A percentile compares a stretch with the other conserved stretches of the same genome.
Evolutionary conservation across 768 basidiomycete species (phyloP).

Genomic region (Trametes meyenii): DNA sequence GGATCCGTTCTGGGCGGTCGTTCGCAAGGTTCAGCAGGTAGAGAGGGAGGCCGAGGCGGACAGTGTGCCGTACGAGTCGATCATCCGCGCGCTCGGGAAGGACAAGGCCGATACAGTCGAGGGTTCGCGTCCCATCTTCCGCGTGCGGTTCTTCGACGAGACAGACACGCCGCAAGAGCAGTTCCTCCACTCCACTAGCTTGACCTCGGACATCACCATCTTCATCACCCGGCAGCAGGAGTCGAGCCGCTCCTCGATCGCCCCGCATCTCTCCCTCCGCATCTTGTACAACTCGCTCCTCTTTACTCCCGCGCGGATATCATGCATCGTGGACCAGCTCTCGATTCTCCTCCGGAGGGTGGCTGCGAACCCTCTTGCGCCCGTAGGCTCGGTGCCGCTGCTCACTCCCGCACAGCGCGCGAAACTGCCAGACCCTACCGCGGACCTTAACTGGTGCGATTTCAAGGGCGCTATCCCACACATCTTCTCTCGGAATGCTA

Average conservation of each 20-base stretch:
- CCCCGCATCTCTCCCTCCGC: conserved; percentile 76
- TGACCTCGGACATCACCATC: conserved; percentile 91
- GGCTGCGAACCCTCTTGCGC: conserved; percentile 63
- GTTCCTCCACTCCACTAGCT: conserved; percentile 77
- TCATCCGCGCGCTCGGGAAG: conserved; percentile 69
- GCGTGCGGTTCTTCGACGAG: conserved; percentile 96
- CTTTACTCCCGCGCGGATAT: conserved; percentile 79
- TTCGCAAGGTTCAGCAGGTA: conserved; percentile 81
- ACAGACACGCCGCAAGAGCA: conserved; percentile 73
- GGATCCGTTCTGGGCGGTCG: conserved; percentile 88
- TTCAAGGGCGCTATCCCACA: conserved; percentile 98
- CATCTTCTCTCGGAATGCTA: conserved; percentile 89
- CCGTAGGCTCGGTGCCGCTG: conserved; percentile 80
- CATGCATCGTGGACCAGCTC: conserved; percentile 83
- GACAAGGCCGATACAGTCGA: conserved; percentile 64
- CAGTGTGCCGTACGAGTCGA: conserved; percentile 75
- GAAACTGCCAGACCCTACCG: conserved; percentile 80
- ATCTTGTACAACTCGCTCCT: conserved; percentile 94
- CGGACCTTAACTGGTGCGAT: conserved; percentile 94
- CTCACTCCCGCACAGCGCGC: conserved; percentile 70
- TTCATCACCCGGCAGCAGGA: conserved; percentile 78
- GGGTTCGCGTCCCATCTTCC: conserved; percentile 67
- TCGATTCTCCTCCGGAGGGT: conserved; percentile 74
- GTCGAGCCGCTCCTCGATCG: conserved; percentile 68
- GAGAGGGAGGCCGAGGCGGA: conserved; percentile 84